Evolutionary conservation across 108 stramenopile genomes (phyloP).

Genomic region (Cyclotella cryptica): DNA sequence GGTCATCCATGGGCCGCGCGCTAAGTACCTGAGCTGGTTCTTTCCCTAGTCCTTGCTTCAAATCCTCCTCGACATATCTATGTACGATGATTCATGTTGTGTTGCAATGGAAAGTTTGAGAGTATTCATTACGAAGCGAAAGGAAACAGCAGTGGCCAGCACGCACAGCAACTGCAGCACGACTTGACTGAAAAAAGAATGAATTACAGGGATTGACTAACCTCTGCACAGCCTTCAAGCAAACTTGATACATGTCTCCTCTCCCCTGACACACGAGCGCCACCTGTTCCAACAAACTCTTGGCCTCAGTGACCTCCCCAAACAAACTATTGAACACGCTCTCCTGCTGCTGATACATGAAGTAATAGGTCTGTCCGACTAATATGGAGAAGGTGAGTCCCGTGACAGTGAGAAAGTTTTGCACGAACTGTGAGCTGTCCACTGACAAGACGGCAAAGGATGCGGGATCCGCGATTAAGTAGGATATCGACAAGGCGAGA

Average conservation of each 20-base stretch:
- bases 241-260: constrained; percentile 68
- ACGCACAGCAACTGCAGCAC: too few species aligned
- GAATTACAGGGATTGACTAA: not conserved
- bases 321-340: constrained; percentile 82
- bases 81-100: not conserved
- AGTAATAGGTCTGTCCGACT: constrained; percentile 90
- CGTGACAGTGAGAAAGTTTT: constrained; percentile 83
- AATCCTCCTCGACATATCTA: constrained; percentile 75
- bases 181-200: too few species aligned
- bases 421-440: constrained; percentile 87
- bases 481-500: constrained; percentile 59
- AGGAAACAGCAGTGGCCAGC: not conserved
- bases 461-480: constrained; percentile 76
- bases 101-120: not conserved
- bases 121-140: not conserved
- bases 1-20: constrained; percentile 86
- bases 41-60: constrained; percentile 62
- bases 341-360: constrained; percentile 91
- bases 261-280: constrained; percentile 85
- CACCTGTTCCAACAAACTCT: constrained; percentile 87
- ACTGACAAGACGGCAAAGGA: constrained; percentile 81
- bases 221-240: constrained; percentile 47
- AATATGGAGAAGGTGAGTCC: constrained; percentile 82
- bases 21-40: constrained; percentile 76
- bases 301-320: constrained; percentile 91